Percentiles rank a stretch among this genome's conserved stretches.
Conservation (phyloP, 495 filamentous ascomycete species). For the Delitschia confertaspora region DNA sequence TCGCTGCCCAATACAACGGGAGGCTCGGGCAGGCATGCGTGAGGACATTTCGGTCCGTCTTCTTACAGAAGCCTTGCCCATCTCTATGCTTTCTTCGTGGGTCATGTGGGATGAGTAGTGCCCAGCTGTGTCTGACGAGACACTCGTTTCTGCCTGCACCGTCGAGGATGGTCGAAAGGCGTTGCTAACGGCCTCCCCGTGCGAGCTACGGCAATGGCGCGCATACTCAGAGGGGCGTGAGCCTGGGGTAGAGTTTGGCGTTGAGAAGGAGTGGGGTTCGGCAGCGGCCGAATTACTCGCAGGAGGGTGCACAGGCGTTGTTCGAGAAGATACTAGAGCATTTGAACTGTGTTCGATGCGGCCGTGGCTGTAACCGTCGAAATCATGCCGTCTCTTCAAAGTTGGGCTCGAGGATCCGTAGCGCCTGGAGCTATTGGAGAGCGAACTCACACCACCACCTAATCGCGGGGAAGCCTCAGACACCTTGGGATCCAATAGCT, state of each 20-base stretch:
- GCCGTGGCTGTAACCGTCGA: slow-evolving; percentile 20
- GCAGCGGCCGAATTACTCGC: not conserved
- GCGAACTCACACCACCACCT: slow-evolving; percentile 8
- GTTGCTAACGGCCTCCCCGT: slow-evolving; percentile 7
- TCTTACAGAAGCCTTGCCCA: slow-evolving; percentile 6
- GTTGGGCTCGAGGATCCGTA: slow-evolving; percentile 24
- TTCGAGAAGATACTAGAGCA: slow-evolving; percentile 11
- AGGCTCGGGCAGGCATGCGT: slow-evolving; percentile 14
- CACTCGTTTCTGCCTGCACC: slow-evolving; percentile 2
- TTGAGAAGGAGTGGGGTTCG: slow-evolving; percentile 13
- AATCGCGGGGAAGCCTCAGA: slow-evolving; percentile 9
- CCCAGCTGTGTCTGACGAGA: slow-evolving; percentile 6
- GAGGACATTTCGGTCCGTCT: slow-evolving; percentile 15
- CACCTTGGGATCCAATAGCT: slow-evolving; percentile 17
- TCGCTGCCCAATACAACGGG: slow-evolving; percentile 25
- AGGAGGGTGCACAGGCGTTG: slow-evolving; percentile 20
- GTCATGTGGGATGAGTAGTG: not conserved
- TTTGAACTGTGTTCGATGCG: slow-evolving; percentile 12
- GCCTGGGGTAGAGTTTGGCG: not conserved
- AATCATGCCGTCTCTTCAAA: slow-evolving; percentile 26
- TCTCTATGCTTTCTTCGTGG: slow-evolving; percentile 23
- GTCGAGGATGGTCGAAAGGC: slow-evolving; percentile 7
- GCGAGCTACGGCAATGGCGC: slow-evolving; percentile 4
- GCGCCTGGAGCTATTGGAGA: slow-evolving; percentile 3
- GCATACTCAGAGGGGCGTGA: slow-evolving; percentile 11